phyloP scores from a whole-genome alignment of 2,329 filamentous ascomycete species.

The Fusarium tuaranense region DNA sequence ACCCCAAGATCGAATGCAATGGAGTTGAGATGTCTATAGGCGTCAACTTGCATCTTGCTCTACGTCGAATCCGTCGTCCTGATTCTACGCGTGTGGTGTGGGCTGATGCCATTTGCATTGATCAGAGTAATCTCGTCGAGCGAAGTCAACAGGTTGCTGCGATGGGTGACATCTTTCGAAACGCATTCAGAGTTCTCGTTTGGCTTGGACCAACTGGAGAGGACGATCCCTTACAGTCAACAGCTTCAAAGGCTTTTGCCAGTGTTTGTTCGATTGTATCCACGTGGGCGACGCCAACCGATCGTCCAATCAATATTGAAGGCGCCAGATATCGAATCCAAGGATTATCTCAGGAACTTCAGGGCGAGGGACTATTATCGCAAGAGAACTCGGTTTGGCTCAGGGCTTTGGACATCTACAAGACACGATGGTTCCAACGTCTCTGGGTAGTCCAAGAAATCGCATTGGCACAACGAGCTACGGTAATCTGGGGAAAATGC shows the following conservation, averaged over 20 bases:
- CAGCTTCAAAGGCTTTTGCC: background rate
- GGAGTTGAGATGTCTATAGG: background rate
- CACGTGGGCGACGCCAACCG: background rate
- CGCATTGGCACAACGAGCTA: background rate
- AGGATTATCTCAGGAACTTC: background rate
- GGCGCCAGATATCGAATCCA: background rate
- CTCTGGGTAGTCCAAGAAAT: slow-evolving; percentile 2
- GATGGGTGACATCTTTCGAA: background rate
- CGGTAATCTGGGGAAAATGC: background rate
- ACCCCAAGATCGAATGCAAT: background rate
- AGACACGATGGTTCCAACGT: background rate
- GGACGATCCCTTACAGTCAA: background rate
- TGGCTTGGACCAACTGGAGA: background rate
- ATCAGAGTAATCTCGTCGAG: background rate
- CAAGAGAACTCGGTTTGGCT: background rate
- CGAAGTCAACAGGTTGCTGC: background rate
- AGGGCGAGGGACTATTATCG: background rate
- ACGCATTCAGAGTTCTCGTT: background rate
- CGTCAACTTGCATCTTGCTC: background rate
- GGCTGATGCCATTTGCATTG: background rate
- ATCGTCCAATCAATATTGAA: background rate
- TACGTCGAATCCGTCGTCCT: background rate
- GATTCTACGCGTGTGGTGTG: background rate
- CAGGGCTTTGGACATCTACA: background rate
- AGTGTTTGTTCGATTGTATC: background rate